These are phyloP conservation scores for Mucor piriformis DNA, from an alignment of 371 early-diverging fungal genomes.

Conservation along the genomic window DNA sequence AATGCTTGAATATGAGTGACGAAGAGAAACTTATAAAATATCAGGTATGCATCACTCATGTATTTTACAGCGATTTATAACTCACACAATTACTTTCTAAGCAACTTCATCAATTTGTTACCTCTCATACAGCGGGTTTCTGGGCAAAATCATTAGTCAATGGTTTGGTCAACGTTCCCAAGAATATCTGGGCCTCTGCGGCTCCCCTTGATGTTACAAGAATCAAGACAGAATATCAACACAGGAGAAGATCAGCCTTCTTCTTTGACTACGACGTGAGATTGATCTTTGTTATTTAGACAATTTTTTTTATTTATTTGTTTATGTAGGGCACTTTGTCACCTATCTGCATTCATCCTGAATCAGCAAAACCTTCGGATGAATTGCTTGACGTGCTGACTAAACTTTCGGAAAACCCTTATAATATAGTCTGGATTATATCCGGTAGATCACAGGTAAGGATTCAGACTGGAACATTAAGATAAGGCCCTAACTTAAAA, in stretches of 20 bases:
- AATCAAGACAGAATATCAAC: constrained; percentile 52
- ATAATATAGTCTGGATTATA: constrained; percentile 89
- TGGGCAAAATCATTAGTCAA: constrained; percentile 90
- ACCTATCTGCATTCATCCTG: constrained; percentile 70
- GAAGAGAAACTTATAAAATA: constrained; percentile 84
- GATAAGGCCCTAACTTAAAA: too few relatives aligned
- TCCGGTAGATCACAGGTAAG: constrained; percentile 87
- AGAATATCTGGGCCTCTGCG: constrained; percentile 56
- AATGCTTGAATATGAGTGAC: constrained; percentile 79
- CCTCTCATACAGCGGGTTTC: constrained; percentile 84
- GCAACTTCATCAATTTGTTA: constrained; percentile 85
- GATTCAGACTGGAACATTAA: too few relatives aligned
- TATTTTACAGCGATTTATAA: too few relatives aligned
- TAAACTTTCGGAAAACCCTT: constrained; percentile 66
- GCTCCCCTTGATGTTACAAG: constrained; percentile 59
- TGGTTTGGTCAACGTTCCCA: constrained; percentile 47
- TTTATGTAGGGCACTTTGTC: constrained; percentile 80
- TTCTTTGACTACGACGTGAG: constrained; percentile 90
- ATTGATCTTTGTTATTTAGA: neutral
- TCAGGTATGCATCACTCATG: constrained; percentile 46
- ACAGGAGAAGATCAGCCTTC: constrained; percentile 65
- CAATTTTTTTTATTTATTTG: neutral
- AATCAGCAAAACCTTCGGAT: constrained; percentile 69
- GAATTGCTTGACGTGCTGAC: constrained; percentile 63
- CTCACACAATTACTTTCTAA: constrained; percentile 24